Evolutionary conservation across 768 basidiomycete species (phyloP).

Genomic region (Mrakia blollopis): DNA sequence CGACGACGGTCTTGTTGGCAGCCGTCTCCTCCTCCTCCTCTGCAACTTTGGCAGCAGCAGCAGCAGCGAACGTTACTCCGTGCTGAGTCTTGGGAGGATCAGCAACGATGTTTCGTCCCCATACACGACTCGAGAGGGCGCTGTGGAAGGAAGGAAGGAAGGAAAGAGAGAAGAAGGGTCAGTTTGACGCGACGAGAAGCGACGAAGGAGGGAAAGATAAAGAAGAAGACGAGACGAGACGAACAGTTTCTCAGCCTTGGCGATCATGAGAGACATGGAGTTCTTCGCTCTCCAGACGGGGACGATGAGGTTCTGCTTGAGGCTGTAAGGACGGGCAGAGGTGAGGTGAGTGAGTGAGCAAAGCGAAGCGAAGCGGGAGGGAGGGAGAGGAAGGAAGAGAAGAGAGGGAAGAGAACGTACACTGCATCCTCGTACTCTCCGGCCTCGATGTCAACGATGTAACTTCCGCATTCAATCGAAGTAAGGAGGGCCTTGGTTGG

Average conservation of each 20-base stretch:
- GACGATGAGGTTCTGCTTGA: conserved; percentile 75
- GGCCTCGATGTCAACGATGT: conserved; percentile 51
- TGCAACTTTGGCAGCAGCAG: neutral
- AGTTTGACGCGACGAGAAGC: neutral
- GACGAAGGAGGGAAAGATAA: neutral
- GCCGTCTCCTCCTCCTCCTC: conserved; percentile 23
- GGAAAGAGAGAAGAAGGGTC: conserved; percentile 11
- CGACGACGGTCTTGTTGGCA: conserved; percentile 25
- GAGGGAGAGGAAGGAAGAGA: too few species aligned
- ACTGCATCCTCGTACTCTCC: conserved; percentile 52
- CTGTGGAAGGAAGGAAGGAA: conserved; percentile 46
- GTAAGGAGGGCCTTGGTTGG: neutral
- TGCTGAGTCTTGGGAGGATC: conserved; percentile 31
- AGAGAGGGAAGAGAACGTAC: too few species aligned
- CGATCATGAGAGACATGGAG: conserved; percentile 85
- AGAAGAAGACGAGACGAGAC: conserved; percentile 34
- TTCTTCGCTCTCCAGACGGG: conserved; percentile 92
- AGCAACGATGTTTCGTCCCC: conserved; percentile 69
- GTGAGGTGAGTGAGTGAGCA: neutral
- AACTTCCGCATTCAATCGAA: conserved; percentile 2
- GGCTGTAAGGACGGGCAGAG: conserved; percentile 46
- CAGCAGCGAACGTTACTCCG: neutral
- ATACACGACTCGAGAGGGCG: conserved; percentile 79
- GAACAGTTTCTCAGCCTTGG: conserved; percentile 93
- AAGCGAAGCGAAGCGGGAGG: neutral